phyloP scores from a whole-genome alignment of 2,329 filamentous ascomycete species.

The Talaromyces islandicus region DNA sequence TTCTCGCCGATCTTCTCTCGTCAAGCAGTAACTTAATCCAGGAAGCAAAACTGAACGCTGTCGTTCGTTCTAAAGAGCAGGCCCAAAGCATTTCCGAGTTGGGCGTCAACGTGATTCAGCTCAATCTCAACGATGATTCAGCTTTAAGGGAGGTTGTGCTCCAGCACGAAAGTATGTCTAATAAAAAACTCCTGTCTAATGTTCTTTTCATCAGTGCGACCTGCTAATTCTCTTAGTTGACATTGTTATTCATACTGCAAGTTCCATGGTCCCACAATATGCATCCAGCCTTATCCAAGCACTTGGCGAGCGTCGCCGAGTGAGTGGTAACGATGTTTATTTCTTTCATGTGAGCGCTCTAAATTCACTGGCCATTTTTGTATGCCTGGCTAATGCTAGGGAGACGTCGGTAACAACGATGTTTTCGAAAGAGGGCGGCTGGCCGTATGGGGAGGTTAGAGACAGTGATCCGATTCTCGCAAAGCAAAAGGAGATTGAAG shows the following conservation, averaged over 20 bases:
- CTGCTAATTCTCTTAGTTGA: background rate
- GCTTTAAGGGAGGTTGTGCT: background rate
- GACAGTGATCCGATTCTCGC: background rate
- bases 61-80: conserved; percentile 1
- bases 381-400: background rate
- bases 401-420: background rate
- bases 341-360: background rate
- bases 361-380: background rate
- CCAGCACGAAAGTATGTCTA: background rate
- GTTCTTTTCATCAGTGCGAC: background rate
- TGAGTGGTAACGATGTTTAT: background rate
- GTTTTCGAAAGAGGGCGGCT: background rate
- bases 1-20: background rate
- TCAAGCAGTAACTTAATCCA: background rate
- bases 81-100: background rate
- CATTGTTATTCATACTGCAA: background rate
- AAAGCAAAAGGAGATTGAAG: background rate
- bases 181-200: background rate
- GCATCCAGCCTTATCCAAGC: background rate
- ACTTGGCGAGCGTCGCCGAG: background rate
- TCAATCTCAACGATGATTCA: background rate
- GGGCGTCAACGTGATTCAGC: conserved; percentile 1
- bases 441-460: background rate
- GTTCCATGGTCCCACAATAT: background rate
- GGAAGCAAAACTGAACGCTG: background rate